Conservation (phyloP, 2,329 filamentous ascomycete genomes). For the Aspergillus sp. region DNA sequence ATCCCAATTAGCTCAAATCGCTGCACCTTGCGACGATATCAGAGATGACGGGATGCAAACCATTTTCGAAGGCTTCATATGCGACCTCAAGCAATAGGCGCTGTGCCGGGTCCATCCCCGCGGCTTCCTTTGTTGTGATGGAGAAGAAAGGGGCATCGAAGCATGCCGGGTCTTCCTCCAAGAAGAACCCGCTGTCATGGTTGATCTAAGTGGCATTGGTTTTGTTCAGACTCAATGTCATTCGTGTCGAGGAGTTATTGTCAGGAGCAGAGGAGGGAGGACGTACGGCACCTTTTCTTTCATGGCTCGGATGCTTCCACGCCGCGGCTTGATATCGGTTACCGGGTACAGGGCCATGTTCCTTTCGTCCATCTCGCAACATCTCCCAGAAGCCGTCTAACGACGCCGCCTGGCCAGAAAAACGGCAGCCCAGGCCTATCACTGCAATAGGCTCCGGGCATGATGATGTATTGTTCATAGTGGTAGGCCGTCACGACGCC, state of each 20-base stretch:
- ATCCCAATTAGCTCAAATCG: too few species aligned
- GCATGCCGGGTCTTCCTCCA: constrained; percentile 24
- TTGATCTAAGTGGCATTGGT: constrained; percentile 18
- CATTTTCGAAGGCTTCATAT: constrained; percentile 31
- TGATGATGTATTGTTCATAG: not conserved
- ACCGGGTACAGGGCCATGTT: constrained; percentile 21
- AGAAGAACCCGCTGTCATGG: constrained; percentile 27
- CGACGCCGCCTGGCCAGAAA: constrained; percentile 30
- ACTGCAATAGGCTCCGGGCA: constrained; percentile 37
- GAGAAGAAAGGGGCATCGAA: constrained; percentile 39
- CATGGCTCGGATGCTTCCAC: constrained; percentile 26
- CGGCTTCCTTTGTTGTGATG: constrained; percentile 31
- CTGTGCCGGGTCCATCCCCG: constrained; percentile 27
- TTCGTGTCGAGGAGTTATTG: too few species aligned
- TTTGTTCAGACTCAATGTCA: too few species aligned
- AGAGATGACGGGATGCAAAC: not conserved
- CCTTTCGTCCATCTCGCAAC: constrained; percentile 24
- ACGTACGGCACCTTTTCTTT: constrained; percentile 27
- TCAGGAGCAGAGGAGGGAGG: too few species aligned
- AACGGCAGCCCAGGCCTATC: constrained; percentile 41
- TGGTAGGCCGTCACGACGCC: not conserved
- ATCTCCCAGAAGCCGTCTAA: constrained; percentile 32
- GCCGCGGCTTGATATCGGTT: constrained; percentile 23
- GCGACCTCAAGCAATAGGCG: constrained; percentile 30
- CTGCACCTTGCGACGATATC: too few species aligned